Evolutionary conservation across 2,329 filamentous ascomycete species (phyloP).

Genomic region (Xylaria sp.): DNA sequence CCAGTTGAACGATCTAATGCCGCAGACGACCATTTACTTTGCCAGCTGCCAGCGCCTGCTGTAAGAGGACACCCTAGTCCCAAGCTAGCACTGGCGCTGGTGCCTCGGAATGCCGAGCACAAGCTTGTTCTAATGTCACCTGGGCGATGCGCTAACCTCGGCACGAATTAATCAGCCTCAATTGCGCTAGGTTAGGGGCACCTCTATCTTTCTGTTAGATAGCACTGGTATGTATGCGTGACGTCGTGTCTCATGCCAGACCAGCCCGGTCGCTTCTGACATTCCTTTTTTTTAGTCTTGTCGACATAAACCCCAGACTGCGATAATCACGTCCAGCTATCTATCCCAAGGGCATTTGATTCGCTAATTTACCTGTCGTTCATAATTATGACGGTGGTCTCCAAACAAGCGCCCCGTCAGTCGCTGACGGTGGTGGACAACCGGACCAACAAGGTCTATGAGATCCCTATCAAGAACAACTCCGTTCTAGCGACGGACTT

Average conservation of each 20-base stretch:
- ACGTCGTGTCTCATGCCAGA: slow-evolving; percentile 10
- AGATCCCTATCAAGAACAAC: slow-evolving; percentile 62
- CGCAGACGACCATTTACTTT: neutral
- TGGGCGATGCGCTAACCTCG: slow-evolving; percentile 24
- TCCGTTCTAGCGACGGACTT: slow-evolving; percentile 62
- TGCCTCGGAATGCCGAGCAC: slow-evolving; percentile 30
- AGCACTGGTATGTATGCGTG: slow-evolving; percentile 1
- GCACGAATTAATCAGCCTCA: slow-evolving; percentile 31
- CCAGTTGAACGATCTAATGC: no score
- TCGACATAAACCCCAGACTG: neutral
- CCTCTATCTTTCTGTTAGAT: neutral
- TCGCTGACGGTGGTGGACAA: slow-evolving; percentile 61
- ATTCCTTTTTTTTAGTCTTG: neutral
- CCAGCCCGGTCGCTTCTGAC: neutral
- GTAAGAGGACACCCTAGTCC: neutral
- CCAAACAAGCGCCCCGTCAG: slow-evolving; percentile 45
- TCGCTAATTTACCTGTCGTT: neutral
- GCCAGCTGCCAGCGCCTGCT: neutral
- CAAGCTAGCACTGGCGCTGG: slow-evolving; percentile 1
- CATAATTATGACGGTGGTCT: slow-evolving; percentile 45
- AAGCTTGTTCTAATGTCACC: neutral
- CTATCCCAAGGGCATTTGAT: neutral
- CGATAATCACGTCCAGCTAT: slow-evolving; percentile 4
- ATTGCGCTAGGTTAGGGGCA: neutral
- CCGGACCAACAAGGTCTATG: slow-evolving; percentile 60